Conservation (phyloP, 352 stramenopile genomes). For the Thraustochytrium striatum region DNA sequence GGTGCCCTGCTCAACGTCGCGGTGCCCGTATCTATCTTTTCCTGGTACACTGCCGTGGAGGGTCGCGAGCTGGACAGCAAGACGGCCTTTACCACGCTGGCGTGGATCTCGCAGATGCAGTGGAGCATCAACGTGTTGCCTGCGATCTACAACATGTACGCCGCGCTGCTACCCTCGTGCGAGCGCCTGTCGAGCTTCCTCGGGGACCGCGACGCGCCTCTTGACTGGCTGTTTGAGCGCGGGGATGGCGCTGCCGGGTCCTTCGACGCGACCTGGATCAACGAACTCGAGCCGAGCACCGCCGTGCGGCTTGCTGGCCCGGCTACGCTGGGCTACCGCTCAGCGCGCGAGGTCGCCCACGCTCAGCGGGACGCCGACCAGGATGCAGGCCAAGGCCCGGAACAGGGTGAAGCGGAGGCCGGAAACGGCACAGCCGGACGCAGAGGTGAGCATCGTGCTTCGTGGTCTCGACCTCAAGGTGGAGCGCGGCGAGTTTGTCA, state of each 20-base stretch:
- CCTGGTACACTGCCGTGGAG: conserved; percentile 25
- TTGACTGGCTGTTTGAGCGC: neutral
- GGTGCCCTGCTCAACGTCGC: conserved; percentile 6
- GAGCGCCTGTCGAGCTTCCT: conserved; percentile 20
- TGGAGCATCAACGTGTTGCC: conserved; percentile 47
- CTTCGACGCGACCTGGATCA: neutral
- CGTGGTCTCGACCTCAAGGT: neutral
- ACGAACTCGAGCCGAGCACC: too few relatives aligned
- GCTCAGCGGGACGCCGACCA: too few relatives aligned
- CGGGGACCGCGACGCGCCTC: neutral
- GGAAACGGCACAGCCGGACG: neutral
- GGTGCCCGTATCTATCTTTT: conserved; percentile 17
- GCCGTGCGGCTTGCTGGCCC: too few relatives aligned
- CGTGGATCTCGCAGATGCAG: conserved; percentile 46
- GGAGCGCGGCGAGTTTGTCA: neutral
- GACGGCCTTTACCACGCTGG: conserved; percentile 40
- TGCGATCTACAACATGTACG: conserved; percentile 50
- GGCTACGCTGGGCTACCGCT: too few relatives aligned
- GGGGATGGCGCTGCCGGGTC: neutral
- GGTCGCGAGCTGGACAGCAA: neutral
- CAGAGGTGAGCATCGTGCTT: neutral
- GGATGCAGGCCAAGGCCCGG: too few relatives aligned
- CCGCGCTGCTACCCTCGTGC: neutral
- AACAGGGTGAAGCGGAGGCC: neutral
- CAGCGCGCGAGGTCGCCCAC: too few relatives aligned